These are phyloP conservation scores for Ceratocystis colombiana DNA, from an alignment of 2,329 filamentous ascomycete species.

Conservation along the genomic window DNA sequence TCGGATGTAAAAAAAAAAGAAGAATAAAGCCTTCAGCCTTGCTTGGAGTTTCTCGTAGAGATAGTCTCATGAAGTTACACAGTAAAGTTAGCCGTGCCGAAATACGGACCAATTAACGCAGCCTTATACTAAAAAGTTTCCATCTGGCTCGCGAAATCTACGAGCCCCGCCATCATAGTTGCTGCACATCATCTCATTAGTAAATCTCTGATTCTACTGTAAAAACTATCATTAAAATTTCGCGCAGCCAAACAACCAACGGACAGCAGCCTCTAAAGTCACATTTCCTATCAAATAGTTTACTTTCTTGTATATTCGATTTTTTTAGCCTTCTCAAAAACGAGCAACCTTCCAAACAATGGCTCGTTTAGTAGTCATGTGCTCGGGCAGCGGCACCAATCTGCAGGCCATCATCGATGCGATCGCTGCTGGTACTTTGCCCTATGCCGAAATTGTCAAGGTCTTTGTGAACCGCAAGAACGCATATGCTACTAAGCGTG, in stretches of 20 bases:
- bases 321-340: not conserved
- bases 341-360: constrained; percentile 24
- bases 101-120: constrained; percentile 7
- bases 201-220: not conserved
- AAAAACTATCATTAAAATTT: not conserved
- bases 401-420: constrained; percentile 60
- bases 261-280: not conserved
- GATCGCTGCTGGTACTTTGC: constrained; percentile 35
- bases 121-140: constrained; percentile 13
- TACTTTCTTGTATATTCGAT: not conserved
- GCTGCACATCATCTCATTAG: not conserved
- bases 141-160: not conserved
- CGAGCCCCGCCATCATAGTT: not conserved
- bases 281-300: not conserved
- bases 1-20: too few species aligned
- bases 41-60: not conserved
- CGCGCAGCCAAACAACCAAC: not conserved
- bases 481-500: constrained; percentile 38
- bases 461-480: constrained; percentile 42
- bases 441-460: constrained; percentile 37
- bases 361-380: constrained; percentile 55
- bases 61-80: not conserved
- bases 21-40: not conserved
- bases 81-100: not conserved
- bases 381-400: constrained; percentile 66